Conservation (phyloP, 208 protist genomes). For the Endotrypanum monterogeii region DNA sequence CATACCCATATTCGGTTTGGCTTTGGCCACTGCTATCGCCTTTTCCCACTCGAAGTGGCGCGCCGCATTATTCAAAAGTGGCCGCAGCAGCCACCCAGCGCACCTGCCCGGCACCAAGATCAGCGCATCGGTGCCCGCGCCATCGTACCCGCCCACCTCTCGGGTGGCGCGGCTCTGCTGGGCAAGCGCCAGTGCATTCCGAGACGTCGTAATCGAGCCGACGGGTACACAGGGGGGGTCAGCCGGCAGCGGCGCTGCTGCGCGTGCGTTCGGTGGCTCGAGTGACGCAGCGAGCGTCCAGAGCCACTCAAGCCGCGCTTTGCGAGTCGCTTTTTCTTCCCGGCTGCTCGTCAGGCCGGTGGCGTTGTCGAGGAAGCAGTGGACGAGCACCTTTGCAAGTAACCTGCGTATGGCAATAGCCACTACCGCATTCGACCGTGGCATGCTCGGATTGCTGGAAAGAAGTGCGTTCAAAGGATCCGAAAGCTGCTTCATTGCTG, state of each 20-base stretch:
- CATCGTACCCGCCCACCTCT: background rate
- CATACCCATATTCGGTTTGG: background rate
- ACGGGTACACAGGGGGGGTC: background rate
- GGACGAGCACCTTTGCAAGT: slow-evolving; percentile 60
- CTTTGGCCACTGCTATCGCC: slow-evolving; percentile 30
- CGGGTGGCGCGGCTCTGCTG: background rate
- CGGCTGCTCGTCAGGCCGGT: slow-evolving; percentile 21
- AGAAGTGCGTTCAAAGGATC: slow-evolving; percentile 42
- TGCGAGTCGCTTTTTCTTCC: slow-evolving; percentile 35
- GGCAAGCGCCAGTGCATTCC: background rate
- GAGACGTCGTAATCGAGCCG: no score
- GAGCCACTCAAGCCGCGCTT: slow-evolving; percentile 42
- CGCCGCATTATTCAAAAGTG: slow-evolving; percentile 56
- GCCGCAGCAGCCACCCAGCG: slow-evolving; percentile 54
- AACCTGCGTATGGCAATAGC: slow-evolving; percentile 37
- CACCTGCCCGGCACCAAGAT: slow-evolving; percentile 15
- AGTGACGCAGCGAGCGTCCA: slow-evolving; percentile 49
- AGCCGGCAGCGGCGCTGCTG: background rate
- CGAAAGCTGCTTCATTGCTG: slow-evolving; percentile 31
- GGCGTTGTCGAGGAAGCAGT: slow-evolving; percentile 60
- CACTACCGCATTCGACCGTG: slow-evolving; percentile 14
- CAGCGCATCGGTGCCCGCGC: background rate
- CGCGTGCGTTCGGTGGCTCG: slow-evolving; percentile 35
- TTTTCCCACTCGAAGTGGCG: slow-evolving; percentile 45
- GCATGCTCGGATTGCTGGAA: slow-evolving; percentile 32